phyloP scores from a whole-genome alignment of 345 rosid genomes.

The Citropsis articulata region DNA sequence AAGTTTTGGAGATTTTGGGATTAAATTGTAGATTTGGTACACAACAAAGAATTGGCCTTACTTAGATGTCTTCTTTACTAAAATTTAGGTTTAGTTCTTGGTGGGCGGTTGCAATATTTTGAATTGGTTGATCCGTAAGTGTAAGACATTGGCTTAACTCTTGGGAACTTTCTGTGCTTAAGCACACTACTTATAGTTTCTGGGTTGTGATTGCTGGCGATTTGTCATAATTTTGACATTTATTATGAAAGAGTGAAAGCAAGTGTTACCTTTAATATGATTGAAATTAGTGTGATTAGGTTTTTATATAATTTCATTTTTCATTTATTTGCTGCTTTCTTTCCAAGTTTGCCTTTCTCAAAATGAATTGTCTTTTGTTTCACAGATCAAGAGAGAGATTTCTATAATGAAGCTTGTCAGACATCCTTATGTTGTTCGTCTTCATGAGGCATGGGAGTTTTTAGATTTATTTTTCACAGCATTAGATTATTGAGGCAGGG shows the following conservation, averaged over 20 bases:
- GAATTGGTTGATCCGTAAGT: background rate
- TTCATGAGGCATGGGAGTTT: constrained; percentile 61
- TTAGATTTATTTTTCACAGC: background rate
- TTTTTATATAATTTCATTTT: background rate
- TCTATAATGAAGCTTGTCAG: constrained; percentile 98
- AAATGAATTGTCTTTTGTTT: background rate
- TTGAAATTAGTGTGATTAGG: background rate
- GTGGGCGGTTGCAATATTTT: background rate
- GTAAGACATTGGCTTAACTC: background rate
- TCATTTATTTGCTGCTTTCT: background rate
- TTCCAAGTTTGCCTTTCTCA: background rate
- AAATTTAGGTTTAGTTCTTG: background rate
- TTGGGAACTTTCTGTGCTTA: background rate
- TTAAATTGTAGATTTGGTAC: background rate
- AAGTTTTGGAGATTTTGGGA: background rate
- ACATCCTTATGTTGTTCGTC: constrained; percentile 90
- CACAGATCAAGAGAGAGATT: constrained; percentile 96
- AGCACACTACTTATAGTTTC: background rate
- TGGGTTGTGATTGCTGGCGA: background rate
- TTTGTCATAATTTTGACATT: background rate
- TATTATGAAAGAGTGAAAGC: background rate
- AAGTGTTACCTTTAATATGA: background rate
- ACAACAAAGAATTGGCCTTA: background rate
- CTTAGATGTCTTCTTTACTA: background rate
- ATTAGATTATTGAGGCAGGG: background rate